Base-by-base conservation (phyloP, 768 basidiomycete species). In the Trametes sanguinea region DNA sequence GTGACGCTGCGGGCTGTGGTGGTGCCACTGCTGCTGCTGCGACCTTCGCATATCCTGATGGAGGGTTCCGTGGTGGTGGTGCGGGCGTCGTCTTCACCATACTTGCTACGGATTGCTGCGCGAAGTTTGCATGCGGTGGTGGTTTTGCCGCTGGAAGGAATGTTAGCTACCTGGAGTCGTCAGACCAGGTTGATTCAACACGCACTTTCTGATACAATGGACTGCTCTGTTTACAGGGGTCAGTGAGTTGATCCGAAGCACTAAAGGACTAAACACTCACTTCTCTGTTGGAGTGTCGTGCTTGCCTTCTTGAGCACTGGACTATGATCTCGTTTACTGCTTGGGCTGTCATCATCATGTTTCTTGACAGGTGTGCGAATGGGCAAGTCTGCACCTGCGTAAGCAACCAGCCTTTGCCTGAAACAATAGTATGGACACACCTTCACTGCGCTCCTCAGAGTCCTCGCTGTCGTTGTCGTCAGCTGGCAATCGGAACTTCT, bases 1-100 rank as follows among this genome's bases (percentile, higher is more conserved):
- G 66, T 54, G 78, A 72, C 11, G 76, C 71, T 57, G 81, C 77
- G 59, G 82, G 77, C 8, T 71, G 46, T 55, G 72, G 64, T 33
- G 77, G 68, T 8, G 75, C 71, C 22, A 83, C 80, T 5, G 83
- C 83, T 6, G 83, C 83, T 1, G 94, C 95, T 2, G 94, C 95
- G 0, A 94, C 94, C n/a, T 93, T 85, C 35, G 96, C 89, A 72
- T 97, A 97, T 52, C 90, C 83, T 71, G 95, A 91, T 11, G 94
- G 90, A 46, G 93, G 90, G 59, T 83, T 82, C 56, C 80, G 84
- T 61, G 80, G 82, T 61, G 80, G 82, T 57, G 83, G 78, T 65
- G 84, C 73, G 57, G 83, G 83, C 37, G 85, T 37, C 35, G 35
- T 83, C 74, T 94, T 94, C 66, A 95, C 76, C 66, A 94, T 89